phyloP scores from a whole-genome alignment of 2,329 filamentous ascomycete genomes.

The Cordyceps cateniannulata region DNA sequence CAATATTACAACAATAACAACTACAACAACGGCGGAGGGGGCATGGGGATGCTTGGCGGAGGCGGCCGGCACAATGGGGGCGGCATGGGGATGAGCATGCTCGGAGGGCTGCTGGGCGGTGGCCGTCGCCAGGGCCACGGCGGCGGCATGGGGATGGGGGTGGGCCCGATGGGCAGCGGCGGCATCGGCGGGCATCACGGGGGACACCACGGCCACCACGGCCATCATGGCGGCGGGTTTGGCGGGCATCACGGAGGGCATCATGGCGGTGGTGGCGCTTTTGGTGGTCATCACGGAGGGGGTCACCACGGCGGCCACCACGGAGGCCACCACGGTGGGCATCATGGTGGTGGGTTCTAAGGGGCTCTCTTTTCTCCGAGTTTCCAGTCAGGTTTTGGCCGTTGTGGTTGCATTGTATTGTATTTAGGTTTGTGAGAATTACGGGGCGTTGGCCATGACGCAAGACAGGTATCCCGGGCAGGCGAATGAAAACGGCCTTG shows the following conservation, averaged over 20 bases:
- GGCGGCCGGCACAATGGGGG: background rate
- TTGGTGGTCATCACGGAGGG: background rate
- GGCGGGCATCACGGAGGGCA: background rate
- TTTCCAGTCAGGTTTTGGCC: background rate
- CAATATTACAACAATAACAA: background rate
- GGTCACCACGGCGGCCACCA: background rate
- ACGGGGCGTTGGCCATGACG: conserved; percentile 5
- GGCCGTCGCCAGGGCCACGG: background rate
- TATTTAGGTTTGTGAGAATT: background rate
- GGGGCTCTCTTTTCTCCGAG: background rate
- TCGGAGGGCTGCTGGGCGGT: background rate
- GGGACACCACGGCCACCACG: background rate
- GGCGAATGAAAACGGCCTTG: conserved; percentile 1
- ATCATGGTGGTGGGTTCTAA: background rate
- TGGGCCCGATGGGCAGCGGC: background rate
- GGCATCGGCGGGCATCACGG: background rate
- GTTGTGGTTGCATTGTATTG: background rate
- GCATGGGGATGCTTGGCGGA: background rate
- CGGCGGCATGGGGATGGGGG: background rate
- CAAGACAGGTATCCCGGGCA: background rate
- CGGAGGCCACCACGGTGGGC: background rate
- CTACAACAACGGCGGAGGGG: background rate
- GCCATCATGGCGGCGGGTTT: background rate
- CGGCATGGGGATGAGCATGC: background rate
- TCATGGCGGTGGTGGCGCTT: background rate